Evolutionary conservation across 2,329 filamentous ascomycete species (phyloP).

Genomic region (Aureobasidium lini): DNA sequence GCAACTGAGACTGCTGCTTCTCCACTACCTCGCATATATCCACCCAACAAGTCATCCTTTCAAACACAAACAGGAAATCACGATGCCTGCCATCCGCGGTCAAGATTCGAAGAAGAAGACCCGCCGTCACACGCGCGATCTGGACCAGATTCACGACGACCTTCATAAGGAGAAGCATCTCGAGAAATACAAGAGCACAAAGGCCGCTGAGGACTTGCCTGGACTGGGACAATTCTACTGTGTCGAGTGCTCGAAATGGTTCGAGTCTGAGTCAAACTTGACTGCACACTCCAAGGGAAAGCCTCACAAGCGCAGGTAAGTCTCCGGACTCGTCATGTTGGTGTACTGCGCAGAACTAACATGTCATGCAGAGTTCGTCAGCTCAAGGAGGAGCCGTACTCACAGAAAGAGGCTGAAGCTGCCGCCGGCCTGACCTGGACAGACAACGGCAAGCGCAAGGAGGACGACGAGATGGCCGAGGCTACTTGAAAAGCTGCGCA

Average conservation of each 20-base stretch:
- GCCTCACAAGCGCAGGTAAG: constrained; percentile 81
- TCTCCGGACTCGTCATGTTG: neutral
- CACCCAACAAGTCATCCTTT: neutral
- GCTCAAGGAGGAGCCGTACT: constrained; percentile 76
- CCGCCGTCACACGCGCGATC: constrained; percentile 56
- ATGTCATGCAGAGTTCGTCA: constrained; percentile 60
- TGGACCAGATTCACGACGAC: constrained; percentile 88
- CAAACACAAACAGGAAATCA: constrained; percentile 13
- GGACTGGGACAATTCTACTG: constrained; percentile 83
- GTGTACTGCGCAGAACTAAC: neutral
- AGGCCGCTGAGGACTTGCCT: constrained; percentile 78
- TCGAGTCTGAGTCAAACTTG: constrained; percentile 74
- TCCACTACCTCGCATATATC: neutral
- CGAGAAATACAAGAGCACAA: constrained; percentile 66
- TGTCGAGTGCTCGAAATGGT: constrained; percentile 91
- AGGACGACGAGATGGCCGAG: constrained; percentile 12
- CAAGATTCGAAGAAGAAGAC: constrained; percentile 43
- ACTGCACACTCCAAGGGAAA: constrained; percentile 74
- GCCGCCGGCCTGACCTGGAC: constrained; percentile 65
- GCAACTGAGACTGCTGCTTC: neutral
- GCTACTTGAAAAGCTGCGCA: neutral
- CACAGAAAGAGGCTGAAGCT: constrained; percentile 77
- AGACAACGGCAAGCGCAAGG: constrained; percentile 40
- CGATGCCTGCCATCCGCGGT: constrained; percentile 45
- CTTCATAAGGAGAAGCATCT: constrained; percentile 73